These are phyloP conservation scores for Botrytis squamosa DNA, from an alignment of 2,329 filamentous ascomycete species.

Conservation along the genomic window DNA sequence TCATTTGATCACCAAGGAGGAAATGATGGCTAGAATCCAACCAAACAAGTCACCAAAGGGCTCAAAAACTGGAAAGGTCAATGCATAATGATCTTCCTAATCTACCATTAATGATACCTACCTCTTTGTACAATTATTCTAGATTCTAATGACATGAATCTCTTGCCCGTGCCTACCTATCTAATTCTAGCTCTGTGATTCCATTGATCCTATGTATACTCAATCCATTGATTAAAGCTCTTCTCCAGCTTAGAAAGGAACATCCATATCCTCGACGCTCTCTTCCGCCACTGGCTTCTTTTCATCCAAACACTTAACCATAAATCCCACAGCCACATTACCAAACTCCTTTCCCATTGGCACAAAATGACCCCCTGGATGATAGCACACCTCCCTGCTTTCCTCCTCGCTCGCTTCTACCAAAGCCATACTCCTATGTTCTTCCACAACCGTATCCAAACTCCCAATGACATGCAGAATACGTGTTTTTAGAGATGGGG, in stretches of 20 bases:
- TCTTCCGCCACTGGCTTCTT: conserved; percentile 56
- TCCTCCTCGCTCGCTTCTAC: conserved; percentile 52
- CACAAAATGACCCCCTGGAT: conserved; percentile 85
- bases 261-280: conserved; percentile 65
- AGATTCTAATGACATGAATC: conserved; percentile 36
- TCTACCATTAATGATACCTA: conserved; percentile 27
- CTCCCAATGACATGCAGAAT: conserved; percentile 79
- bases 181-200: conserved; percentile 6
- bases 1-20: conserved; percentile 98
- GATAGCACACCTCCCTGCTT: conserved; percentile 56
- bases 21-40: conserved; percentile 99
- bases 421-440: conserved; percentile 65
- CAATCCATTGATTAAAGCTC: not conserved
- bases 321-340: conserved; percentile 71
- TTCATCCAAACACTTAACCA: conserved; percentile 47
- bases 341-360: conserved; percentile 80
- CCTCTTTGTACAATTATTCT: conserved; percentile 40
- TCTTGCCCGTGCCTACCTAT: conserved; percentile 27
- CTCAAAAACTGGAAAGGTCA: conserved; percentile 42
- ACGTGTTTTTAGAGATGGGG: conserved; percentile 73
- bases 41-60: conserved; percentile 47
- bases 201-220: not conserved
- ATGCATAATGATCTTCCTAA: conserved; percentile 26
- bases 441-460: conserved; percentile 85
- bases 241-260: conserved; percentile 53